Percentiles rank a stretch among this genome's conserved stretches.
Evolutionary conservation across 2,329 filamentous ascomycete species (phyloP).

Genomic region (Fusarium protoensiforme): DNA sequence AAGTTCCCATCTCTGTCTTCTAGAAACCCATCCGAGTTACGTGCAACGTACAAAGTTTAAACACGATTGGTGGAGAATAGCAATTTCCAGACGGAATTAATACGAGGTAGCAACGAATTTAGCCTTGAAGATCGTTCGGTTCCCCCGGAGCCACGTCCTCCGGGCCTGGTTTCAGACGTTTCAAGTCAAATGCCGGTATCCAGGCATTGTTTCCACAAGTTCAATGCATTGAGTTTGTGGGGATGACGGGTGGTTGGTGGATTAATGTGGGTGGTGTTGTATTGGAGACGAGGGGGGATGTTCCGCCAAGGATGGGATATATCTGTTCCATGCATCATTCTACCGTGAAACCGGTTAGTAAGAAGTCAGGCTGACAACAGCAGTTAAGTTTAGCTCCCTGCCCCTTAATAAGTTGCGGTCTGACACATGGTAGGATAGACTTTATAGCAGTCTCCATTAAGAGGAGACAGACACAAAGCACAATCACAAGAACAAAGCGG

Average conservation of each 20-base stretch:
- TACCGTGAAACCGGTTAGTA: background rate
- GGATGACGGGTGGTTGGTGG: background rate
- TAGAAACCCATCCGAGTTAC: background rate
- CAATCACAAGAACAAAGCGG: background rate
- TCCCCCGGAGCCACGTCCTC: conserved; percentile 17
- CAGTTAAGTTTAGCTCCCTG: background rate
- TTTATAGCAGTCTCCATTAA: background rate
- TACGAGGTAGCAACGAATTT: background rate
- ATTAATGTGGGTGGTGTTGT: background rate
- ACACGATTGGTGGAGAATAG: conserved; percentile 31
- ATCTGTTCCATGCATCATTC: background rate
- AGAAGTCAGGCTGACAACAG: background rate
- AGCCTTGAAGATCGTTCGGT: background rate
- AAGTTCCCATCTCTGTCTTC: background rate
- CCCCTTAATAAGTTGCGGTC: background rate
- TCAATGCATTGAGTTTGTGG: background rate
- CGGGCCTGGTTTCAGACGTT: conserved; percentile 31
- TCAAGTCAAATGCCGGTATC: conserved; percentile 7
- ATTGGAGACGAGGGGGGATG: background rate
- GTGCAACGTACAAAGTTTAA: background rate
- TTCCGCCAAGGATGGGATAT: background rate
- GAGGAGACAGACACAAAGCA: background rate
- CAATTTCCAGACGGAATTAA: background rate
- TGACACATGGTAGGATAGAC: background rate
- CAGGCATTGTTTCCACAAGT: background rate